Evolutionary conservation across 345 rosid genomes (phyloP), one percentile per base, ranked within the genome.

Genomic region (Dimocarpus longan): DNA sequence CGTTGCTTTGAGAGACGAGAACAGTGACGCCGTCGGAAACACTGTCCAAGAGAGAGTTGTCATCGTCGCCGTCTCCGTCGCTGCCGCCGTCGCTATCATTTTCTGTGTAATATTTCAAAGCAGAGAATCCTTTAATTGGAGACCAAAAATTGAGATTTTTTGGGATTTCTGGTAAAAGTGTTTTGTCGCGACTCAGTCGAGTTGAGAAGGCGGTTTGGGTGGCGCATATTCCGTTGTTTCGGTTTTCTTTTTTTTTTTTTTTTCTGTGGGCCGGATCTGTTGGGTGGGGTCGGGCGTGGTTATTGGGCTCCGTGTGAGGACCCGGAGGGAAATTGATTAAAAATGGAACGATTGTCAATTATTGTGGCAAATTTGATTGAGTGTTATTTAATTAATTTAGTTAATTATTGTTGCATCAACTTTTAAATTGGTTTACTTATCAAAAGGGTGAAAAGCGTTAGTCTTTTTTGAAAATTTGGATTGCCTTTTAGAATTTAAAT

Each of bases 11-110:
- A 67, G 4, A 22, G 84, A 73, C 7, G 83, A 57, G 13, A 78
- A 50, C 19, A 22, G 28, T 19, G 86, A 70, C 67, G 64, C 57
- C 66, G 70, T 63, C 18, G 87, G 77, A 68, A 68, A 65, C 63
- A 62, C 68, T 3, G 85, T 6, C 0, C 82, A 77, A 80, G 81
- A 81, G 15, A 80, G 43, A 76, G 52, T 67, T 28, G 65, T 1
- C 22, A 26, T 2, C 26, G 24, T 6, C 54, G 13, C 18, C 54
- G 1, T 5, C 4, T 18, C 4, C 54, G 16, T 3, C 16, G 15
- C 15, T 3, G 37, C 13, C 54, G 37, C 26, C 24, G 24, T 57
- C 39, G 80, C 37, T 11, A 71, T 81, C 88, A 83, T 82, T 79
- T 60, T 39, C n/a, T 59, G 19, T 3, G 57, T 52, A 52, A 52